phyloP scores from a whole-genome alignment of 2,329 filamentous ascomycete genomes.

The Hypoxylon sp. region DNA sequence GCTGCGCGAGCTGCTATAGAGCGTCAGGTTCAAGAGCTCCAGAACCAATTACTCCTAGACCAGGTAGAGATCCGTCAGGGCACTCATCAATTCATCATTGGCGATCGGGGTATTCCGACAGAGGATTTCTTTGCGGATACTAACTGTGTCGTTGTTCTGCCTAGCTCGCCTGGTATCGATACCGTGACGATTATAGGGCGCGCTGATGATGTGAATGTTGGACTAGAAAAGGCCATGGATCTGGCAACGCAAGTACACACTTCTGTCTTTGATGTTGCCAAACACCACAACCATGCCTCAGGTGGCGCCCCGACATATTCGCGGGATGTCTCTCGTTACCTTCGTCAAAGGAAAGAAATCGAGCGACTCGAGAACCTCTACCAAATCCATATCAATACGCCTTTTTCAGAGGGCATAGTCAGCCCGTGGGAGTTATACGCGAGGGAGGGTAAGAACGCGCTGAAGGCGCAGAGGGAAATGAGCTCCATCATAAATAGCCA shows the following conservation, averaged over 20 bases:
- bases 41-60: slow-evolving; percentile 79
- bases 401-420: slow-evolving; percentile 74
- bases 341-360: slow-evolving; percentile 84
- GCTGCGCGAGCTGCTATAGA: slow-evolving; percentile 85
- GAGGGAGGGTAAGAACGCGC: slow-evolving; percentile 83
- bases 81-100: slow-evolving; percentile 94
- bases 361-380: slow-evolving; percentile 84
- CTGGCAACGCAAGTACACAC: slow-evolving; percentile 89
- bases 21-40: slow-evolving; percentile 79
- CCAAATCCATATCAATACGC: slow-evolving; percentile 88
- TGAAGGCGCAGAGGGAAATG: slow-evolving; percentile 81
- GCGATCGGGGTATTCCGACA: slow-evolving; percentile 80
- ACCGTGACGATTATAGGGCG: slow-evolving; percentile 88
- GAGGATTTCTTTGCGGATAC: slow-evolving; percentile 92
- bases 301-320: slow-evolving; percentile 82
- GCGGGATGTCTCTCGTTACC: slow-evolving; percentile 86
- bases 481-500: slow-evolving; percentile 79
- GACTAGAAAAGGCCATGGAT: slow-evolving; percentile 86
- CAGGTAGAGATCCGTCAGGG: slow-evolving; percentile 86
- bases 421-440: slow-evolving; percentile 91
- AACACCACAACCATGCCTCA: slow-evolving; percentile 80
- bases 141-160: slow-evolving; percentile 88
- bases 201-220: slow-evolving; percentile 76
- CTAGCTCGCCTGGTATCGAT: slow-evolving; percentile 81
- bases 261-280: slow-evolving; percentile 83